These are phyloP conservation scores for Melaleuca quinquenervia DNA, from an alignment of 345 rosid species.

Conservation along the genomic window DNA sequence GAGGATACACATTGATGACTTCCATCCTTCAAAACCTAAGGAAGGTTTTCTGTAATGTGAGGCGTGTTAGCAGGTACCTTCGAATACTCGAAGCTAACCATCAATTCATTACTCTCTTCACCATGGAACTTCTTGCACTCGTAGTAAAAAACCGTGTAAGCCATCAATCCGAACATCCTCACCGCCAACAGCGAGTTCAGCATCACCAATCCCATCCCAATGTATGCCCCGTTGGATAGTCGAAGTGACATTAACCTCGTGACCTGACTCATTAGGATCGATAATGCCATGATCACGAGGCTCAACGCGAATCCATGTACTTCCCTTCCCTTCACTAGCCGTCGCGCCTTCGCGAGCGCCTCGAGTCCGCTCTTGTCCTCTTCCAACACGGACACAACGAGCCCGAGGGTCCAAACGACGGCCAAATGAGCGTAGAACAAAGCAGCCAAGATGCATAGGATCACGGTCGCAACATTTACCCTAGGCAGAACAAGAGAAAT, in stretches of 20 bases:
- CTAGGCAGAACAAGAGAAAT: constrained; percentile 2
- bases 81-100: constrained; percentile 17
- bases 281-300: constrained; percentile 9
- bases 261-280: not conserved
- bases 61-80: constrained; percentile 16
- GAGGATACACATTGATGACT: not conserved
- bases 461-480: not conserved
- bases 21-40: not conserved
- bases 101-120: constrained; percentile 26
- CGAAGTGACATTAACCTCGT: not conserved
- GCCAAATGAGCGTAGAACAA: constrained; percentile 22
- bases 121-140: constrained; percentile 35
- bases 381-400: constrained; percentile 48
- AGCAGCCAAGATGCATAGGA: not conserved
- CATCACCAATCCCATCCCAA: constrained; percentile 10
- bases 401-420: constrained; percentile 34
- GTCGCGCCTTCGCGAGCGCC: constrained; percentile 50
- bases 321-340: constrained; percentile 34
- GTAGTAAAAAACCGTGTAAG: constrained; percentile 35
- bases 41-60: not conserved
- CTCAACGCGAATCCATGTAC: constrained; percentile 36
- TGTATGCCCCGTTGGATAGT: not conserved
- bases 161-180: constrained; percentile 23
- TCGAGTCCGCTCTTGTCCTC: constrained; percentile 28
- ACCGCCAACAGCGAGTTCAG: constrained; percentile 3